Evolutionary conservation across 2,329 filamentous ascomycete genomes (phyloP).

Genomic region (Rutstroemia sp.): DNA sequence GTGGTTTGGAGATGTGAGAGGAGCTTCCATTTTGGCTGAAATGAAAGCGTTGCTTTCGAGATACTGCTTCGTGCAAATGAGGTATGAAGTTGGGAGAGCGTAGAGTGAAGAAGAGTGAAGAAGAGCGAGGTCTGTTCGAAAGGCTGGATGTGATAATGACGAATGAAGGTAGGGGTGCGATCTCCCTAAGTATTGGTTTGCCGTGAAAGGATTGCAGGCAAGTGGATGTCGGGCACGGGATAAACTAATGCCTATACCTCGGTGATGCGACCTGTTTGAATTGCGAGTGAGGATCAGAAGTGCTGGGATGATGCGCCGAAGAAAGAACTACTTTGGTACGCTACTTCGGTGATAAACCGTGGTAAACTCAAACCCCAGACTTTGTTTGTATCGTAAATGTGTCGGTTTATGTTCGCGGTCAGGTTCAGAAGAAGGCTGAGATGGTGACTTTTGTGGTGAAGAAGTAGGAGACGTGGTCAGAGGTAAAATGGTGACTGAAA

Average conservation of each 20-base stretch:
- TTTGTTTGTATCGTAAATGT: background rate
- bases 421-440: too few species aligned
- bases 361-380: background rate
- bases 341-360: too few species aligned
- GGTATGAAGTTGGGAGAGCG: background rate
- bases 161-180: too few species aligned
- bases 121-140: background rate
- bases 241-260: background rate
- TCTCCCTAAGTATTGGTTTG: too few species aligned
- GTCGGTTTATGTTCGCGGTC: background rate
- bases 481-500: too few species aligned
- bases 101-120: background rate
- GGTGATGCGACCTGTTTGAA: background rate
- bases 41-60: background rate
- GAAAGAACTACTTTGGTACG: too few species aligned
- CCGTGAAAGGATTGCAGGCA: background rate
- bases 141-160: too few species aligned
- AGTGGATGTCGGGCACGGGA: background rate
- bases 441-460: too few species aligned
- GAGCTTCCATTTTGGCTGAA: slow-evolving; percentile 6
- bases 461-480: too few species aligned
- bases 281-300: too few species aligned
- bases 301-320: too few species aligned
- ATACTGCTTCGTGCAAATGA: background rate
- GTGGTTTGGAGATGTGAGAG: slow-evolving; percentile 18